A percentile compares a stretch with the other conserved stretches of the same genome.
Evolutionary conservation across 2,329 filamentous ascomycete genomes (phyloP).

Genomic region (Kalaharituber pfeilii): DNA sequence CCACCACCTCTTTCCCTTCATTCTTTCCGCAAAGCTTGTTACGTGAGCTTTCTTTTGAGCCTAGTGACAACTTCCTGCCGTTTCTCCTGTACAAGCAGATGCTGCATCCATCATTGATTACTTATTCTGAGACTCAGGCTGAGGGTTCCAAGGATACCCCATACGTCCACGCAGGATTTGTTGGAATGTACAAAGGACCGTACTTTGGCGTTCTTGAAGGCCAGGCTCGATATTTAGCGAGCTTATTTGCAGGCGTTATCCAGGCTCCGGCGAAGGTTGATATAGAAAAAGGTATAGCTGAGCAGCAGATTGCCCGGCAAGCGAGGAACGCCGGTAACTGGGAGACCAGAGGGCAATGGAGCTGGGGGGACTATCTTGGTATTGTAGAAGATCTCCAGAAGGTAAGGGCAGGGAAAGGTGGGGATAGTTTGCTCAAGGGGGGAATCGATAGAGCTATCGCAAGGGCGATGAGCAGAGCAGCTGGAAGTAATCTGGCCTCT

Average conservation of each 20-base stretch:
- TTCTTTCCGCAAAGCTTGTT: constrained; percentile 8
- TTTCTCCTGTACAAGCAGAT: constrained; percentile 11
- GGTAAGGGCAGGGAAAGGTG: background rate
- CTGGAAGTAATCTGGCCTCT: background rate
- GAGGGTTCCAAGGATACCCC: background rate
- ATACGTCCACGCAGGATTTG: constrained; percentile 8
- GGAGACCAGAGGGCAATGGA: constrained; percentile 9
- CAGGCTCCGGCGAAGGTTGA: constrained; percentile 11
- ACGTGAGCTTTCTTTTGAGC: background rate
- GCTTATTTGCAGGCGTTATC: constrained; percentile 10
- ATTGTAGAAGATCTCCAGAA: constrained; percentile 5
- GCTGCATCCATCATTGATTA: constrained; percentile 11
- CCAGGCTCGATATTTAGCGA: constrained; percentile 15
- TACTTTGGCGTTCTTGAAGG: constrained; percentile 15
- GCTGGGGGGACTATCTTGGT: constrained; percentile 9
- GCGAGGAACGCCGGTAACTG: constrained; percentile 1
- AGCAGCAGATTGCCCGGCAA: background rate
- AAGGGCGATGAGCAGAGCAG: background rate
- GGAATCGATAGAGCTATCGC: background rate
- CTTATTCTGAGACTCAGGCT: background rate
- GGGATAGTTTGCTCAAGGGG: background rate
- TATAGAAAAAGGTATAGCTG: constrained; percentile 6
- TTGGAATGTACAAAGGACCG: constrained; percentile 16
- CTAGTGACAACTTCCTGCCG: constrained; percentile 12
- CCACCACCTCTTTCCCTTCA: constrained; percentile 5